Conservation (phyloP, 2,329 filamentous ascomycete genomes). For the Microsporum canis region DNA sequence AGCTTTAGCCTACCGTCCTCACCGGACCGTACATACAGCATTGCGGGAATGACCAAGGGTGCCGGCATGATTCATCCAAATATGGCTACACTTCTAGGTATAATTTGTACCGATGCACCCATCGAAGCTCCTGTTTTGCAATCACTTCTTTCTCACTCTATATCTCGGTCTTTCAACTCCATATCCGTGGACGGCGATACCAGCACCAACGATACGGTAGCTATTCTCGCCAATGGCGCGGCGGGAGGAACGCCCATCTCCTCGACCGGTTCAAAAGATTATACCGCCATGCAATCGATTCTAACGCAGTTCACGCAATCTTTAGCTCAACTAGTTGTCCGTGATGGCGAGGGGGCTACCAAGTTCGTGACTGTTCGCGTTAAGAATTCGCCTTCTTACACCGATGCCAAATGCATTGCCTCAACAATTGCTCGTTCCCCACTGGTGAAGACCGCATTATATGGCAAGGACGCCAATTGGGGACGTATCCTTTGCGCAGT, state of each 20-base stretch:
- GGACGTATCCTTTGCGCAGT: slow-evolving; percentile 91
- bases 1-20: slow-evolving; percentile 76
- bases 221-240: slow-evolving; percentile 88
- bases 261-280: slow-evolving; percentile 45
- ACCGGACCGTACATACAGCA: slow-evolving; percentile 61
- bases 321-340: slow-evolving; percentile 83
- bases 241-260: slow-evolving; percentile 60
- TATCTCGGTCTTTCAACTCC: slow-evolving; percentile 83
- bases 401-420: slow-evolving; percentile 66
- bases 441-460: slow-evolving; percentile 92
- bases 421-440: slow-evolving; percentile 82
- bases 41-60: slow-evolving; percentile 94
- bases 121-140: slow-evolving; percentile 58
- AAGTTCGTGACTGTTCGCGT: slow-evolving; percentile 95
- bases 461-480: slow-evolving; percentile 97
- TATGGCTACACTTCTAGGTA: slow-evolving; percentile 89
- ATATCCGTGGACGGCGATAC: slow-evolving; percentile 97
- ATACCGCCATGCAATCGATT: slow-evolving; percentile 56
- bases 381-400: slow-evolving; percentile 56
- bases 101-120: slow-evolving; percentile 84
- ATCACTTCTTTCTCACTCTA: slow-evolving; percentile 58
- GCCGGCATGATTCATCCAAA: slow-evolving; percentile 99
- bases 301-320: slow-evolving; percentile 70
- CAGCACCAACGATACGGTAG: slow-evolving; percentile 92
- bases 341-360: slow-evolving; percentile 92